phyloP scores from a whole-genome alignment of 1,284 basidiomycete genomes.

The Sutorius eximius region DNA sequence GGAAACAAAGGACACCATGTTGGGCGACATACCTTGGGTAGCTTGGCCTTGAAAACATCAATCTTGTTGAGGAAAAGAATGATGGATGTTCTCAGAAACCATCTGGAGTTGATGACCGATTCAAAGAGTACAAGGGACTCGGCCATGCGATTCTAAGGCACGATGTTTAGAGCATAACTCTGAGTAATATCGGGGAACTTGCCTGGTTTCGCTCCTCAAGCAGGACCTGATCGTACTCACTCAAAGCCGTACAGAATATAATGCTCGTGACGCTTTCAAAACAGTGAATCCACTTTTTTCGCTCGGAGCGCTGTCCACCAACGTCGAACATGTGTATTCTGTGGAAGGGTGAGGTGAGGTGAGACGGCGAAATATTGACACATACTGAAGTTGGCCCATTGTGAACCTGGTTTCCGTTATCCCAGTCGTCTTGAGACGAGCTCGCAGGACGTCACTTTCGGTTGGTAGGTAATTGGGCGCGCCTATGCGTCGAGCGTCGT shows the following conservation, averaged over 20 bases:
- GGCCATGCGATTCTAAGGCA: conserved; percentile 85
- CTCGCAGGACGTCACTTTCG: conserved; percentile 86
- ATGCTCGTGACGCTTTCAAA: conserved; percentile 96
- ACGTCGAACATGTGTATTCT: conserved; percentile 96
- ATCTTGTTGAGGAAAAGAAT: conserved; percentile 96
- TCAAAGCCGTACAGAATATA: conserved; percentile 92
- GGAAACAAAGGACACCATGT: neutral
- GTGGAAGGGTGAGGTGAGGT: conserved; percentile 20
- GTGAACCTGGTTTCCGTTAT: conserved; percentile 88
- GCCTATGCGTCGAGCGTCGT: conserved; percentile 81
- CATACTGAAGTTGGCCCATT: conserved; percentile 71
- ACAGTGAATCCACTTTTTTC: conserved; percentile 95
- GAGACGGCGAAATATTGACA: conserved; percentile 48
- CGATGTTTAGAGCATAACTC: neutral
- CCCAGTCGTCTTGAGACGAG: conserved; percentile 89
- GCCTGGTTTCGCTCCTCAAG: conserved; percentile 80
- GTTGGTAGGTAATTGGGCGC: conserved; percentile 80
- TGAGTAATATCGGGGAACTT: conserved; percentile 35
- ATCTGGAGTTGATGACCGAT: conserved; percentile 94
- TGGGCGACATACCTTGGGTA: conserved; percentile 63
- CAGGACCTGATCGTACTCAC: conserved; percentile 91
- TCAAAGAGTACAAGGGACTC: conserved; percentile 94
- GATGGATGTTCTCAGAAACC: conserved; percentile 93
- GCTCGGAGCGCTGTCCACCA: conserved; percentile 88
- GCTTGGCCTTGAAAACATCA: conserved; percentile 92